Base-by-base conservation (phyloP, 495 filamentous ascomycete genomes). In the Lasiosphaeria ovina region DNA sequence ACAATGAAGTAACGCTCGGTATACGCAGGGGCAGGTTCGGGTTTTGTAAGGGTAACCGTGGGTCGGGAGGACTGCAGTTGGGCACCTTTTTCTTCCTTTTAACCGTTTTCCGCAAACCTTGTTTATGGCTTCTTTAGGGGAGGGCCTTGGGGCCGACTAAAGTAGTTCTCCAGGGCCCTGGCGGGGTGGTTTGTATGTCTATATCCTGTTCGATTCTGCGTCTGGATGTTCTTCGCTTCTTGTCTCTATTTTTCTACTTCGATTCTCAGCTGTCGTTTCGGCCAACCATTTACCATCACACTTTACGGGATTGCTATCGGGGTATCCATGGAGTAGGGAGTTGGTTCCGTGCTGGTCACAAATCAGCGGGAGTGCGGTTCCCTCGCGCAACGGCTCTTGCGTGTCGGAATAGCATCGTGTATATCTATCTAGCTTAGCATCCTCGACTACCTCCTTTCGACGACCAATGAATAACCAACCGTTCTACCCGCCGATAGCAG, bases 311-410 rank as follows among this genome's bases (percentile, higher is more conserved):
- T 42, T 40, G 52, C 52, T 36, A 40, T 35, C 31, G n/a, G 40
- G n/a, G 6, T 8, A 55, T 55, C 34, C 40, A 55, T 45, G 38
- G 31, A 34, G 44, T 4, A 47, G 16, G 44, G 44, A 47, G 44
- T 47, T 47, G 44, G 44, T 47, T 47, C 12, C 44, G 44, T 47
- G 44, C 44, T 47, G 44, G 44, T 47, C 44, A 47, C 44, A 47
- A 47, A 11, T 47, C 24, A 47, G 7, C 44, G 16, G 44, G 12
- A n/a, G 44, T 9, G 44, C 12, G 44, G 12, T 47, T 47, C 16
- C 44, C 44, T 14, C 4, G 38, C 38, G 24, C 24, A 24, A 24
- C 24, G 5, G 44, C 12, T n/a, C 16, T 47, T 7, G 44, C 12
- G 16, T 5, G 12, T n/a, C 11, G 12, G 5, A 5, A 11, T n/a